Base-by-base conservation (phyloP, 2,329 filamentous ascomycete genomes). In the Fonsecaea pedrosoi region DNA sequence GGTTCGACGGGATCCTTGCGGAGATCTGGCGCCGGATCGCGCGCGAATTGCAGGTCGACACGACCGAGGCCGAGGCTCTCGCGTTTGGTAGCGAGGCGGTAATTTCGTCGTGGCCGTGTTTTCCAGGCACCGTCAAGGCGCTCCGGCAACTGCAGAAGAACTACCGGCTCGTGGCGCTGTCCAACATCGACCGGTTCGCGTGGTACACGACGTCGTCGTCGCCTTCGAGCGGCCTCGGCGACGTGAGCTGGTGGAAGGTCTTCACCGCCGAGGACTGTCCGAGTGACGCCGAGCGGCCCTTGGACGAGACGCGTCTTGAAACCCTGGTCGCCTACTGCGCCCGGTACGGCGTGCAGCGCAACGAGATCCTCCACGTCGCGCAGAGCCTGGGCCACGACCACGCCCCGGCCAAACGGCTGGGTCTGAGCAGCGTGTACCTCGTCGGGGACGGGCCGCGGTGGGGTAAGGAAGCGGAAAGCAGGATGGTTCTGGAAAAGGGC, bases 241-340 rank as follows among this genome's bases (percentile, higher is more conserved):
- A 85, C 8, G 81, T 91, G 15, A 86, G 57, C 2, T 73, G 71
- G 71, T 69, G 66, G 61, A 73, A 72, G 42, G 64, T 71, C 1
- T 71, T 90, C 76, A 92, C 89, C 2, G 90, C 90, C 1, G 82
- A 92, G 77, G 85, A 90, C 53, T 86, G 92, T 60, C 89, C 90
- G 1, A 92, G 92, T 75, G 70, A 73, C 59, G 62, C 66, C 6
- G 57, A 56, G 10, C 48, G 61, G 4, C 69, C 25, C 2, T 25
- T 69, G 1, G 71, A 73, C 55, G 70, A 72, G 60, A 60, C 58
- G 42, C 71, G 72, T 48, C 55, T 73, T 2, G 69, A 73, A 60
- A 71, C 70, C 8, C 21, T 92, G 77, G 79, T 92, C 13, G 75
- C 77, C 13, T 80, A 83, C 40, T 83, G 86, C 18, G 78, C 84